A percentile compares a stretch with the other conserved stretches of the same genome.
Conservation (phyloP, 2,329 filamentous ascomycete genomes). For the Taxawa tesnikishii region DNA sequence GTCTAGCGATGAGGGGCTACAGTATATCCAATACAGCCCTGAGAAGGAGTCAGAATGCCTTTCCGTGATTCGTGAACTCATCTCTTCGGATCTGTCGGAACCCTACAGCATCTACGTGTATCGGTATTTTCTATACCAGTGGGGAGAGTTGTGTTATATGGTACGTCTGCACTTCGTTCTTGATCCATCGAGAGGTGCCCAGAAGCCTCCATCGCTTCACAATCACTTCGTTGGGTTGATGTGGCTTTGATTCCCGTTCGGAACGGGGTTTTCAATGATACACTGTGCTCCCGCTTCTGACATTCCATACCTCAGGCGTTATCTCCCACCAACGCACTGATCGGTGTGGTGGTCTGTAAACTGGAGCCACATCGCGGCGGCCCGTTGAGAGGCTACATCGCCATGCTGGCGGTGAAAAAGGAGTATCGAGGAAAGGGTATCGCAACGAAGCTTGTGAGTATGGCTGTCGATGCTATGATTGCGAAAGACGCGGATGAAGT, state of each 20-base stretch:
- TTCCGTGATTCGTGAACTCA: constrained; percentile 77
- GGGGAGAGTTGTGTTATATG: constrained; percentile 95
- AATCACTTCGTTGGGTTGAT: no score
- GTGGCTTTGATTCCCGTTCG: no score
- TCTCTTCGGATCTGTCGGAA: constrained; percentile 92
- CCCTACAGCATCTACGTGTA: constrained; percentile 99
- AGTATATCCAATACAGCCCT: constrained; percentile 34
- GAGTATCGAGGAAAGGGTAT: constrained; percentile 74
- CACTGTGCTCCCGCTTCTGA: no score
- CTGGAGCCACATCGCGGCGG: constrained; percentile 81
- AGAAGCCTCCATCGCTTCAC: no score
- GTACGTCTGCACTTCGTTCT: no score
- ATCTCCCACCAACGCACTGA: constrained; percentile 42
- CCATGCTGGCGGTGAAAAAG: constrained; percentile 88
- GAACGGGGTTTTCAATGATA: no score
- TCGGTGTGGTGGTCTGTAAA: constrained; percentile 91
- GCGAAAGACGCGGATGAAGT: constrained; percentile 73
- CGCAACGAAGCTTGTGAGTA: constrained; percentile 72
- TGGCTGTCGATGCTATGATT: constrained; percentile 85
- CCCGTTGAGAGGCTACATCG: constrained; percentile 86
- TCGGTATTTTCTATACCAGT: constrained; percentile 94
- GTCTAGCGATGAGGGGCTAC: no score
- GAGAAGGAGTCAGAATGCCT: constrained; percentile 56
- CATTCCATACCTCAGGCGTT: no score
- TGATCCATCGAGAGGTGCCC: no score